Percentiles rank a stretch among this genome's conserved stretches.
These are phyloP conservation scores for Metschnikowia kofuensis DNA, from an alignment of 805 yeast species.

Conservation along the genomic window DNA sequence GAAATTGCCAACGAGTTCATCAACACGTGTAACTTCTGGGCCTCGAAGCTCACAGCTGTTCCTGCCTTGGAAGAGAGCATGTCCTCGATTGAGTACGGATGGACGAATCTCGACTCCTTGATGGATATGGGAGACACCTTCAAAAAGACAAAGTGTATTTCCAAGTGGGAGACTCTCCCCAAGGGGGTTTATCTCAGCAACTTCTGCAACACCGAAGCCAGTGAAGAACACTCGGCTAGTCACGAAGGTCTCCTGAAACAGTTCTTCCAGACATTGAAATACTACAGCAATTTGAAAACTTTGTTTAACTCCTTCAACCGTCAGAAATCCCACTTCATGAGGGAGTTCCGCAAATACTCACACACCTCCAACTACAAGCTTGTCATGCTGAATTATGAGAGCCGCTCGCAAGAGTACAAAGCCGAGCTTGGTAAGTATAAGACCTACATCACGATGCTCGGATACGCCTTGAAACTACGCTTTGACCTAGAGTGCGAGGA, in stretches of 20 bases:
- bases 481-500: constrained; percentile 39
- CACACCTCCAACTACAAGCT: constrained; percentile 34
- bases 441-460: constrained; percentile 44
- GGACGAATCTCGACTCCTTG: constrained; percentile 49
- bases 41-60: constrained; percentile 76
- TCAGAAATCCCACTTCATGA: constrained; percentile 28
- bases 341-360: constrained; percentile 25
- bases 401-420: constrained; percentile 42
- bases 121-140: constrained; percentile 27
- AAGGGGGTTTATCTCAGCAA: constrained; percentile 41
- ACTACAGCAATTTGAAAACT: constrained; percentile 38
- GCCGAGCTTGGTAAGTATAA: constrained; percentile 45
- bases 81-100: constrained; percentile 80
- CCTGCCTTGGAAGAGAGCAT: constrained; percentile 68
- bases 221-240: constrained; percentile 15
- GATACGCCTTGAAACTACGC: constrained; percentile 47
- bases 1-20: constrained; percentile 70
- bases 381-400: constrained; percentile 38
- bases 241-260: constrained; percentile 44
- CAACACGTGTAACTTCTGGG: constrained; percentile 86
- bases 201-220: constrained; percentile 27
- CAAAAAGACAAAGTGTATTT: constrained; percentile 31
- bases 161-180: constrained; percentile 43
- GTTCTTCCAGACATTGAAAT: constrained; percentile 39
- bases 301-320: constrained; percentile 32